Evolutionary conservation across 306 rosid species (phyloP), one percentile per base, ranked within the genome.

Genomic region (Vicia villosa): DNA sequence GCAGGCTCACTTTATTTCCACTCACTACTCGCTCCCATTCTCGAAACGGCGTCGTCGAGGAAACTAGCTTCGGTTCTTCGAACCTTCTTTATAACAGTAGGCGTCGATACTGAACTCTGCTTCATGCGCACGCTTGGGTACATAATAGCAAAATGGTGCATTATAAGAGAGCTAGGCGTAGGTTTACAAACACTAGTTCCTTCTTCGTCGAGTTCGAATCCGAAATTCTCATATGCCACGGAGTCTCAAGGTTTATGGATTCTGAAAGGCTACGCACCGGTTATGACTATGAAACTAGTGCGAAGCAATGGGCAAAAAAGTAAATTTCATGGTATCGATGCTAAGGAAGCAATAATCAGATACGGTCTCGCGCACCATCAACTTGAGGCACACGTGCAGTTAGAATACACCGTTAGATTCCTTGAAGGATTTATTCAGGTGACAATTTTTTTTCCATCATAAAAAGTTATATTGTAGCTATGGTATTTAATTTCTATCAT

Each of bases 121-220:
- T 88, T 93, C 90, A 88, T 86, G 85, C 96, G 98, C 80, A 81
- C 96, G 70, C 77, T 87, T 15, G 96, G 96, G 11, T 93, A 90
- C 85, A 87, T 90, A 75, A 63, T 86, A 43, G 86, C 97, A 4
- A 93, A 93, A 52, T 84, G 85, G 86, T 76, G 83, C 78, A 79
- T 90, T 28, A 62, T 81, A 16, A 85, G 58, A 47, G 90, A 90
- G 45, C 16, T 82, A 1, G 78, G 91, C 9, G 79, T 82, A 1
- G 93, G 96, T 4, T 71, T 93, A 30, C 95, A 86, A 56, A 69
- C 78, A 0, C 38, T 88, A 0, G n/a, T 86, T 2, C 62, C 63
- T 52, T 24, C 83, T 24, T 5, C 54, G 8, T 32, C 2, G 37
- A 32, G 9, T 8, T 49, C 49, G 28, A 81, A 68, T 3, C 72